These are phyloP conservation scores for Chiua virens DNA, from an alignment of 768 basidiomycete species.

Conservation along the genomic window DNA sequence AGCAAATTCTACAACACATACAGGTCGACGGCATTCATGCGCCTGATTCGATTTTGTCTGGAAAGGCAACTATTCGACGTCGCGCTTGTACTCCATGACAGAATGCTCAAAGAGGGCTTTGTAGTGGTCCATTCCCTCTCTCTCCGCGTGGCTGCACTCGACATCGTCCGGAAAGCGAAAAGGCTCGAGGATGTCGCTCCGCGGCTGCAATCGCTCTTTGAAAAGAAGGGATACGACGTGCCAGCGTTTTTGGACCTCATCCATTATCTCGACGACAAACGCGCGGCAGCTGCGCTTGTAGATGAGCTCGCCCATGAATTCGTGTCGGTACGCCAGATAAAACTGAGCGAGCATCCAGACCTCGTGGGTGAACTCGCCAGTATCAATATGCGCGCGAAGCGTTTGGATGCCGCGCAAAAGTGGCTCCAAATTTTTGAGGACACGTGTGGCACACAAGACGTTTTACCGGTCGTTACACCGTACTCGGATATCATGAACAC, in stretches of 20 bases:
- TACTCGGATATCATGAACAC: conserved; percentile 42
- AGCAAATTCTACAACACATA: conserved; percentile 30
- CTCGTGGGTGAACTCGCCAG: conserved; percentile 40
- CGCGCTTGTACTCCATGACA: conserved; percentile 41
- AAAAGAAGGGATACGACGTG: conserved; percentile 15
- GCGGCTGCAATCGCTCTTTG: conserved; percentile 14
- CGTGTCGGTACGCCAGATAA: conserved; percentile 13
- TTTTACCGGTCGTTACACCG: conserved; percentile 21
- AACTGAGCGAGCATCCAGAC: conserved; percentile 28
- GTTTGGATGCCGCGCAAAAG: conserved; percentile 28
- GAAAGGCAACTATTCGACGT: conserved; percentile 35
- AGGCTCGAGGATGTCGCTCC: background rate
- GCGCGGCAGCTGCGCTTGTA: conserved; percentile 11
- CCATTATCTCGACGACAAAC: conserved; percentile 19
- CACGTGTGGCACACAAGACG: conserved; percentile 17
- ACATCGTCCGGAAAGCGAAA: conserved; percentile 16
- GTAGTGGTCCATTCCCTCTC: conserved; percentile 37
- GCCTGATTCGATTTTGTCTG: conserved; percentile 42
- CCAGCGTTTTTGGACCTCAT: conserved; percentile 29
- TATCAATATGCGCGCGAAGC: conserved; percentile 34
- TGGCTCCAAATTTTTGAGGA: conserved; percentile 31
- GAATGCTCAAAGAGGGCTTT: conserved; percentile 43
- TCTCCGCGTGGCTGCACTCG: conserved; percentile 41
- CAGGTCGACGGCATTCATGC: conserved; percentile 35
- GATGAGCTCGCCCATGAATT: conserved; percentile 25